These are phyloP conservation scores for Pyrus pyrifolia DNA, from an alignment of 306 rosid species.

Conservation along the genomic window DNA sequence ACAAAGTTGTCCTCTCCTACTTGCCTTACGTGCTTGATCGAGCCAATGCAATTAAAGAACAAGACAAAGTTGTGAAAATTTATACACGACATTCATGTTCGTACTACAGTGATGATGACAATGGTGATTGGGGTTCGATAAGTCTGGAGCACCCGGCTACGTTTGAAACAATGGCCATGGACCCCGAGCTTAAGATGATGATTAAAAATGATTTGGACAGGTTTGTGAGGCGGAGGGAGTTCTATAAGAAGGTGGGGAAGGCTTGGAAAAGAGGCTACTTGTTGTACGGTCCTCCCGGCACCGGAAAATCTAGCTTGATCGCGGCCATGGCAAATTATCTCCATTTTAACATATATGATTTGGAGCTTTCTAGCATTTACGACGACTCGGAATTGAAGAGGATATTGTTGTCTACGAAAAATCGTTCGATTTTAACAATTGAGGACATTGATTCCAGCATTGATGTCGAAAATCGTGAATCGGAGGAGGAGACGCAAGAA, in stretches of 20 bases:
- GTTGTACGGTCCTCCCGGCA: conserved; percentile 40
- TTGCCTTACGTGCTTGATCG: too few species aligned
- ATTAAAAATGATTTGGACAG: conserved; percentile 24
- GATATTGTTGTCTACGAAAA: conserved; percentile 17
- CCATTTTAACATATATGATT: conserved; percentile 35
- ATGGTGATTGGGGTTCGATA: conserved; percentile 11
- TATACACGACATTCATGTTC: neutral
- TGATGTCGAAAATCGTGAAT: neutral
- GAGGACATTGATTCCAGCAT: conserved; percentile 37
- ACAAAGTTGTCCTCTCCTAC: too few species aligned
- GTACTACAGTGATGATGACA: neutral
- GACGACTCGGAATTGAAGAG: conserved; percentile 17
- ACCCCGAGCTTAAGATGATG: conserved; percentile 19
- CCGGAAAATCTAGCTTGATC: conserved; percentile 32
- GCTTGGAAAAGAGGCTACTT: conserved; percentile 16
- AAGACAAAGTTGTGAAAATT: conserved; percentile 20
- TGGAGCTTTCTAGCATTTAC: conserved; percentile 22
- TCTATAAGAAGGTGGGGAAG: conserved; percentile 29
- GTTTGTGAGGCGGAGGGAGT: conserved; percentile 27
- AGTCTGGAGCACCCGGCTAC: conserved; percentile 34
- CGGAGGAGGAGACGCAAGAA: too few species aligned
- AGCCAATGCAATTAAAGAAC: conserved; percentile 1
- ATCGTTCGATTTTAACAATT: conserved; percentile 37
- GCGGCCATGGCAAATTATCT: conserved; percentile 50
- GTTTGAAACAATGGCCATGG: conserved; percentile 34